Base-by-base conservation (phyloP, 345 rosid genomes). In the Corymbia maculata region DNA sequence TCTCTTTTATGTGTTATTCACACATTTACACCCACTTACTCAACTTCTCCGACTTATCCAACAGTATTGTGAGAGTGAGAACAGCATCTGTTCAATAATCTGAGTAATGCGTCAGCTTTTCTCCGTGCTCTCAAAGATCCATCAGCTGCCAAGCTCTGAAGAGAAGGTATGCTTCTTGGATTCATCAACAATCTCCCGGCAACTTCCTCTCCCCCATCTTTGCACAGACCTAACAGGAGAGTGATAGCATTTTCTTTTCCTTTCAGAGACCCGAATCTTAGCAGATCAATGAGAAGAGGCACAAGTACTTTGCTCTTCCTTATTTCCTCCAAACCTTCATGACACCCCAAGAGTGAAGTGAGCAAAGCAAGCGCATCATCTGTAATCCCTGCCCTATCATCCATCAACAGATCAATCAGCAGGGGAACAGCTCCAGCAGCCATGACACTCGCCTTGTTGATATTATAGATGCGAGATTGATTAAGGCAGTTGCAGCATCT, bases 111-210 rank as follows among this genome's bases (percentile, higher is more conserved):
- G 59, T 95, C 93, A 6, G 96, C 95, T 88, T 94, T 95, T 89
- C 95, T 91, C 82, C 96, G 88, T 42, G 96, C 95, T 93, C 93
- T 94, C 88, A 92, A 86, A 19, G 96, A 94, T 24, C 95, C 96
- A 66, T 93, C 94, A 53, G 91, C 86, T 19, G 94, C 92, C 93
- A 95, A 91, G 88, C 94, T 90, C 87, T 86, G 94, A 47, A 95
- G 97, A 4, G 96, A 94, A 61, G 97, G 97, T 59, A 94, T 94
- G 87, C 96, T 93, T 53, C 95, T 45, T 1, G 97, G 97, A 85
- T 95, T 95, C 84, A 92, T 90, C 28, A 94, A 51, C 89, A 95
- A 87, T 36, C 93, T 85, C 79, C 93, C 89, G 0, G 94, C 95
- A 70, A 94, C 92, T 84, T 94, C 95, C 85, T 93, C 94, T 85